Conservation (phyloP, 116 monocot genomes). For the Dioscorea cayenensis region DNA sequence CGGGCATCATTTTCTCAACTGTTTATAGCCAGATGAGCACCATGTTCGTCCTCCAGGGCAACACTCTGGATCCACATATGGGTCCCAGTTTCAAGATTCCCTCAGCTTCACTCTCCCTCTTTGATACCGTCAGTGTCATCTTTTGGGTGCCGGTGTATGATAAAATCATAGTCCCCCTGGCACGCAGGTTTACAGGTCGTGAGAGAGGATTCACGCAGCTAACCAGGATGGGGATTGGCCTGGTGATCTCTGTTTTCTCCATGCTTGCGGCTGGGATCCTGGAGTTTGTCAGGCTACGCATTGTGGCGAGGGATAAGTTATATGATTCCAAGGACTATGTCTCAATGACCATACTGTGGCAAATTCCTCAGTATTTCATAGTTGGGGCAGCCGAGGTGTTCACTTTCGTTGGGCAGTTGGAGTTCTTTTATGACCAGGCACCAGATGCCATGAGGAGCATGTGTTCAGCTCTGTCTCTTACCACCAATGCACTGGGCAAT, state of each 20-base stretch:
- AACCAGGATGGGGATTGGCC: conserved; percentile 73
- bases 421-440: conserved; percentile 26
- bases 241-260: conserved; percentile 58
- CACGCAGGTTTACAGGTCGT: conserved; percentile 42
- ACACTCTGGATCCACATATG: conserved; percentile 52
- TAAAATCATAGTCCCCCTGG: conserved; percentile 47
- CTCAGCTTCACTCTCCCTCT: conserved; percentile 60
- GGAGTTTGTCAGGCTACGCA: conserved; percentile 42
- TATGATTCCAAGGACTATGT: conserved; percentile 34
- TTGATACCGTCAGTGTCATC: conserved; percentile 64
- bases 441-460: conserved; percentile 34
- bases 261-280: conserved; percentile 58
- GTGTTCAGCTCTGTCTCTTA: conserved; percentile 28
- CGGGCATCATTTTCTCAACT: conserved; percentile 51
- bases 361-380: conserved; percentile 77
- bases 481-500: conserved; percentile 16
- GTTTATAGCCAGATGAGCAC: conserved; percentile 77
- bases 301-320: conserved; percentile 28
- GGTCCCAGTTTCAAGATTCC: conserved; percentile 60
- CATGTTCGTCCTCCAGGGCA: conserved; percentile 78
- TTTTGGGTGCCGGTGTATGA: conserved; percentile 70
- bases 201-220: conserved; percentile 67
- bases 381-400: conserved; percentile 62
- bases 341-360: conserved; percentile 81
- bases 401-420: conserved; percentile 26